Evolutionary conservation across 1,284 basidiomycete species (phyloP), one percentile per base, ranked within the genome.

Genomic region (Cystobasidium sp.): DNA sequence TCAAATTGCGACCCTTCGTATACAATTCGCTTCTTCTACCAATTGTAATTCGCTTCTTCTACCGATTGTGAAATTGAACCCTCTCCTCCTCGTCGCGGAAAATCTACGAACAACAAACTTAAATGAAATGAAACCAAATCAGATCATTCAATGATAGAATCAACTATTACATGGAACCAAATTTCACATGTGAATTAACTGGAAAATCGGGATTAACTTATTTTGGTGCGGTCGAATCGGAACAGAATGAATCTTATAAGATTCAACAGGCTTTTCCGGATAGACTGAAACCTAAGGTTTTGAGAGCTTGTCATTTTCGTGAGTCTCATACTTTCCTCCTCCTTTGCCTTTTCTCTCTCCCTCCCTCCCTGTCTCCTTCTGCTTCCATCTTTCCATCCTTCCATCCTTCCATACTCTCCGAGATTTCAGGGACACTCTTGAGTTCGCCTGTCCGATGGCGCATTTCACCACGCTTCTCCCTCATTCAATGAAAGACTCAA

Each of bases 221-320:
- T 84, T 97, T 97, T 82, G 89, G 94, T 81, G 97, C 97, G 8
- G 85, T 94, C 65, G 89, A 93, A 80, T 95, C 92, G 78, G 96
- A 99, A 83, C 88, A 88, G 75, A 88, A 90, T 80, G 94, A 98
- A 83, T 91, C 92, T 44, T 87, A 88, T 68, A 91, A 90, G 46
- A 87, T 97, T 81, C 93, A 98, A 81, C 87, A 90, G 52, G 87
- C 92, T 78, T 98, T 99, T 83, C 93, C 96, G 3, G 91, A 93
- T 81, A 89, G 90, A 76, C 89, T 99, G 80, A 98, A 98, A 83
- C 88, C 89, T 76, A 90, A 93, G 39, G 90, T 99, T 61, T 88
- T 99, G 77, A 89, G 87, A 79, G 89, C 92, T 20, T 94, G 96
- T 73, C 96, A 99, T 86, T 98, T 94, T 88, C 93, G 94, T 96